These are phyloP conservation scores for Lepidium aucheri DNA, from an alignment of 345 rosid genomes.

Conservation along the genomic window DNA sequence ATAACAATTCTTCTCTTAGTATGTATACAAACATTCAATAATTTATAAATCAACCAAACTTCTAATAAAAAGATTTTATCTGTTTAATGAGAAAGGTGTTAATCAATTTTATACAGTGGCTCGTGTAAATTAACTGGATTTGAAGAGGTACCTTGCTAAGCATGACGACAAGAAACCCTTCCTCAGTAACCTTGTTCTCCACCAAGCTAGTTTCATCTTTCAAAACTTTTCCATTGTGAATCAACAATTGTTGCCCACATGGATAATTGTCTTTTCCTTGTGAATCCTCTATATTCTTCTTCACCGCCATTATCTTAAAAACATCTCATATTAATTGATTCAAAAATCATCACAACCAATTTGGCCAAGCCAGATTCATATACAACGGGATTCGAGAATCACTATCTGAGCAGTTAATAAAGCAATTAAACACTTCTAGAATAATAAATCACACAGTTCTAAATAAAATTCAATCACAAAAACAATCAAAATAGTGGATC, in stretches of 20 bases:
- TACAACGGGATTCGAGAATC: neutral
- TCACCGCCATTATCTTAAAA: conserved; percentile 78
- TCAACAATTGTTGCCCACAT: conserved; percentile 84
- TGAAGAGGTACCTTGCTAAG: conserved; percentile 72
- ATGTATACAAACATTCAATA: neutral
- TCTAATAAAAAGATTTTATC: neutral
- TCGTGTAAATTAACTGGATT: neutral
- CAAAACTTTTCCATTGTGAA: conserved; percentile 96
- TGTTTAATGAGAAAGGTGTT: neutral
- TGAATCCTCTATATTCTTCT: conserved; percentile 91
- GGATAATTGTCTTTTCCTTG: conserved; percentile 97
- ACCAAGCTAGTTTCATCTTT: conserved; percentile 88
- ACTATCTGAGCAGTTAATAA: neutral
- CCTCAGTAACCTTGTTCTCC: conserved; percentile 79
- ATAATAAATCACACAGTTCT: neutral
- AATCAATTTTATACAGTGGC: neutral
- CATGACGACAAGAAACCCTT: conserved; percentile 98
- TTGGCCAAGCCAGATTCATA: neutral
- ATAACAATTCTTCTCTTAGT: neutral
- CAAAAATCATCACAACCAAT: neutral
- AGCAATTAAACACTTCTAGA: neutral
- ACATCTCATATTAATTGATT: neutral
- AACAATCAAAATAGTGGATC: conserved; percentile 10
- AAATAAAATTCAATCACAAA: neutral
- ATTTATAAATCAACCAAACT: neutral